Evolutionary conservation across 202 grass and related monocot genomes (phyloP).

Genomic region (Zizania palustris): DNA sequence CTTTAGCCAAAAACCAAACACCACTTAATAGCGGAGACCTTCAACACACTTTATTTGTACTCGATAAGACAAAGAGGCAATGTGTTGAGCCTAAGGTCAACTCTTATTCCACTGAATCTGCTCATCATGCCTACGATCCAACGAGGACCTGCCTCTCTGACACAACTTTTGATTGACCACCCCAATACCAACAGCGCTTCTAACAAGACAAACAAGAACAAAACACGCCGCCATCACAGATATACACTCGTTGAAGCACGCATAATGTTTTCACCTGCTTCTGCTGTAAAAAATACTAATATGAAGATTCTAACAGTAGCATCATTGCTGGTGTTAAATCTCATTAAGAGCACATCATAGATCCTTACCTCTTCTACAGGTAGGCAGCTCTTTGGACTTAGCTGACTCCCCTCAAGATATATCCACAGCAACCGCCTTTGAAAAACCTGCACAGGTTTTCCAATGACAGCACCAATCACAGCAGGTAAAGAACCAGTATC

Average conservation of each 20-base stretch:
- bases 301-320: conserved; percentile 6
- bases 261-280: neutral
- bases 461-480: conserved; percentile 50
- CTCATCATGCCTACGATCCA: neutral
- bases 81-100: neutral
- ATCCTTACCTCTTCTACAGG: conserved; percentile 52
- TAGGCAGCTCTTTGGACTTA: conserved; percentile 15
- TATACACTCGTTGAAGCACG: neutral
- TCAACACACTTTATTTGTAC: no score
- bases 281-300: neutral
- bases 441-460: conserved; percentile 55
- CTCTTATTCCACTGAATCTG: neutral
- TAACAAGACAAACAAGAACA: neutral
- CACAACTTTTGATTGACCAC: neutral
- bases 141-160: no score
- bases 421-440: conserved; percentile 29
- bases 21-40: no score
- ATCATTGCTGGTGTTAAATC: conserved; percentile 2
- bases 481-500: conserved; percentile 39
- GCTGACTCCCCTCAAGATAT: conserved; percentile 24
- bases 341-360: conserved; percentile 5
- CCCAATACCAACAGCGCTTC: neutral
- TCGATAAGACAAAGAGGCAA: neutral
- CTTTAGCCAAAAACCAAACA: no score
- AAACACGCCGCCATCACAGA: neutral